These are phyloP conservation scores for Mikania micrantha DNA, from an alignment of 129 eudicot genomes.

Conservation along the genomic window DNA sequence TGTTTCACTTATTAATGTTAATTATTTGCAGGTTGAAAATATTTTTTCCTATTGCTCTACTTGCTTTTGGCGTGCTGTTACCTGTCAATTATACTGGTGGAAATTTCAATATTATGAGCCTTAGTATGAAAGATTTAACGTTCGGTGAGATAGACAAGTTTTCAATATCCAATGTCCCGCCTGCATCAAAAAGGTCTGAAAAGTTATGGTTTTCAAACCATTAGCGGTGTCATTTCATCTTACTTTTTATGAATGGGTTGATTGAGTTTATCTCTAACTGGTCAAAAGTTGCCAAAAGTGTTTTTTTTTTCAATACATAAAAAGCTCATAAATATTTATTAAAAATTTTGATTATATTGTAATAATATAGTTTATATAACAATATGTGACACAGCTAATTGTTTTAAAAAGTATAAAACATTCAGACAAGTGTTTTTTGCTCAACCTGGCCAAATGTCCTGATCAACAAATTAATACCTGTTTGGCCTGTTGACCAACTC, in stretches of 20 bases:
- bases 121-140: slow-evolving; percentile 41
- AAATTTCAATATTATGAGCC: slow-evolving; percentile 23
- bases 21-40: slow-evolving; percentile 78
- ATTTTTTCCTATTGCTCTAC: slow-evolving; percentile 77
- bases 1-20: background rate
- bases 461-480: too few species aligned
- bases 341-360: background rate
- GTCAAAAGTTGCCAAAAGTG: background rate
- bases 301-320: background rate
- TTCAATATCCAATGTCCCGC: slow-evolving; percentile 82
- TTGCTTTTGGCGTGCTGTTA: slow-evolving; percentile 72
- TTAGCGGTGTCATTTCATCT: background rate
- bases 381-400: background rate
- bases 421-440: background rate
- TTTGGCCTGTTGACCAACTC: background rate
- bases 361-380: background rate
- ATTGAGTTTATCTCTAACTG: background rate
- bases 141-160: slow-evolving; percentile 84
- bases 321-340: background rate
- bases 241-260: background rate
- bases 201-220: background rate
- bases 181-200: slow-evolving; percentile 70
- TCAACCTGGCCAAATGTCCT: background rate
- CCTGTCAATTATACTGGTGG: slow-evolving; percentile 85
- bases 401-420: background rate